Evolutionary conservation across 2,329 filamentous ascomycete species (phyloP).

Genomic region (Aspergillus clavatus): DNA sequence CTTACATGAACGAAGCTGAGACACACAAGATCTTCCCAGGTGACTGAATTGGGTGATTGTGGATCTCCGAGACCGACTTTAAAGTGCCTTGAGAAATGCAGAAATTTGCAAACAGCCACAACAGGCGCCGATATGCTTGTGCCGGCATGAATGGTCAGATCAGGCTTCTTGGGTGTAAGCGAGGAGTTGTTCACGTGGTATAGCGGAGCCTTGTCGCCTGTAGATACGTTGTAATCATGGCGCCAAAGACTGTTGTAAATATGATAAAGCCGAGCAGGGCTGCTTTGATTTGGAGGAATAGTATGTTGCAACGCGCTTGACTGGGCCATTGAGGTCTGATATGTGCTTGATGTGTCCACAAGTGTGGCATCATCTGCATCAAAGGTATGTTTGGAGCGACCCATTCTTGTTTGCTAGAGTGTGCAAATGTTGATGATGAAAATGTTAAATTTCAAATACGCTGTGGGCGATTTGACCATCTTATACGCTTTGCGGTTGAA

Average conservation of each 20-base stretch:
- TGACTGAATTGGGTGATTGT: slow-evolving; percentile 14
- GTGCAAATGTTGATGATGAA: not conserved
- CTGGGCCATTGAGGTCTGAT: not conserved
- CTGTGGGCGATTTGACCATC: not conserved
- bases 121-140: slow-evolving; percentile 22
- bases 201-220: slow-evolving; percentile 14
- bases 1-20: slow-evolving; percentile 20
- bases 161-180: slow-evolving; percentile 28
- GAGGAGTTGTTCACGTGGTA: slow-evolving; percentile 27
- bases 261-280: slow-evolving; percentile 15
- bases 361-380: not conserved
- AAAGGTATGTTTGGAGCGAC: not conserved
- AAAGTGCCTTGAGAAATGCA: slow-evolving; percentile 28
- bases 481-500: slow-evolving; percentile 1
- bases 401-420: not conserved
- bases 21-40: slow-evolving; percentile 29
- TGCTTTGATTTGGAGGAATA: not conserved
- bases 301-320: not conserved
- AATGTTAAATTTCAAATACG: not conserved
- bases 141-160: slow-evolving; percentile 31
- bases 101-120: slow-evolving; percentile 29
- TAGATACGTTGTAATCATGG: slow-evolving; percentile 22
- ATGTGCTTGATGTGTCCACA: not conserved
- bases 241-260: slow-evolving; percentile 21
- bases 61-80: slow-evolving; percentile 33